phyloP scores from a whole-genome alignment of 1,139 yeast species.

The Ashbya aceris region DNA sequence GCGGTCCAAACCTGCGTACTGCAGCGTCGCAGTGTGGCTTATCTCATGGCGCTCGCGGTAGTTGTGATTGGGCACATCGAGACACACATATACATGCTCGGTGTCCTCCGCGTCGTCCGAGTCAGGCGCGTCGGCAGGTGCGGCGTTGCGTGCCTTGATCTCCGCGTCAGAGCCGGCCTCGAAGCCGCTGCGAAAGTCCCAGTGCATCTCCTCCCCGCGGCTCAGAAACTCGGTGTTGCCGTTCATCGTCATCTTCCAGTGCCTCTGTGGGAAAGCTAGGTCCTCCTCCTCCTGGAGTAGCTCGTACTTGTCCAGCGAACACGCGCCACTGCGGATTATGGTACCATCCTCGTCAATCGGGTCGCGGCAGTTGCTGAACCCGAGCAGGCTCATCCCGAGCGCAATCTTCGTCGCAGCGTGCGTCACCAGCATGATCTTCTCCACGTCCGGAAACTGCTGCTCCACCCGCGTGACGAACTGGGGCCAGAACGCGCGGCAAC shows the following conservation, averaged over 20 bases:
- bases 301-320: constrained; percentile 51
- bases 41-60: constrained; percentile 23
- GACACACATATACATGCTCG: constrained; percentile 36
- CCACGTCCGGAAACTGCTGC: constrained; percentile 42
- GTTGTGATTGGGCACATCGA: constrained; percentile 34
- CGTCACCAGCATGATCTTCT: constrained; percentile 53
- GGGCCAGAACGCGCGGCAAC: constrained; percentile 45
- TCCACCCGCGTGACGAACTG: constrained; percentile 46
- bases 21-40: constrained; percentile 35
- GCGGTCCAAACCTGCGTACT: constrained; percentile 44
- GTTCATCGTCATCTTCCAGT: constrained; percentile 51
- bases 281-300: constrained; percentile 31
- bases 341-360: constrained; percentile 42
- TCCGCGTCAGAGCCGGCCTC: constrained; percentile 79
- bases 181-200: constrained; percentile 57
- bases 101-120: constrained; percentile 16
- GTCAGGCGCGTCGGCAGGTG: constrained; percentile 1
- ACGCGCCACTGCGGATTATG: constrained; percentile 44
- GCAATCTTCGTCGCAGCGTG: constrained; percentile 85
- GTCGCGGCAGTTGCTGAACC: constrained; percentile 39
- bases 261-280: constrained; percentile 15
- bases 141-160: constrained; percentile 40
- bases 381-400: constrained; percentile 58
- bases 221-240: constrained; percentile 61
- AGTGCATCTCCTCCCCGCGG: constrained; percentile 84